These are phyloP conservation scores for Stagonosporopsis cucurbitacearum DNA, from an alignment of 2,329 filamentous ascomycete genomes.

Conservation along the genomic window DNA sequence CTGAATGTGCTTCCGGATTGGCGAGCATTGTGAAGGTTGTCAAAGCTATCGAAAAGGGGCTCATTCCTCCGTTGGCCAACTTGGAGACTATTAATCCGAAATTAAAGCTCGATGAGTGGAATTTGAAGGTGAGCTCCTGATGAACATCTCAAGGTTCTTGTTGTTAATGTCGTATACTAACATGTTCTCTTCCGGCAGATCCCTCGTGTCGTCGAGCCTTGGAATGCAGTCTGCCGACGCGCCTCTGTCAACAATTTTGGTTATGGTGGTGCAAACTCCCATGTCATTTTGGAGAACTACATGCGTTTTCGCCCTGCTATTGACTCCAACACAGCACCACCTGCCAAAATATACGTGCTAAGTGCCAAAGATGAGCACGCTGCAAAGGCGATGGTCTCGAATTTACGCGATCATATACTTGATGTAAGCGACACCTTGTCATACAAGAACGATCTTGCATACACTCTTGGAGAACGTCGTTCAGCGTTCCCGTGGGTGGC, in stretches of 20 bases:
- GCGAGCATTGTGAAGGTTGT: slow-evolving; percentile 36
- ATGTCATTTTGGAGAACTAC: slow-evolving; percentile 17
- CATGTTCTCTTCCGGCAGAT: background rate
- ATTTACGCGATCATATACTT: background rate
- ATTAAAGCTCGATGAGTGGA: slow-evolving; percentile 12
- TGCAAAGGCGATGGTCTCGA: background rate
- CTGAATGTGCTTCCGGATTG: slow-evolving; percentile 33
- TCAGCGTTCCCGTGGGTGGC: slow-evolving; percentile 9
- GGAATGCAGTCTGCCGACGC: slow-evolving; percentile 2
- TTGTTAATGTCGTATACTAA: background rate
- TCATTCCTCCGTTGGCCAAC: slow-evolving; percentile 31
- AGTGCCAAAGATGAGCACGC: background rate
- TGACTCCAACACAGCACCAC: background rate
- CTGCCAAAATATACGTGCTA: background rate
- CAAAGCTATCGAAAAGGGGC: slow-evolving; percentile 30
- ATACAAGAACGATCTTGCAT: slow-evolving; percentile 11
- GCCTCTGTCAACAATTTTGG: slow-evolving; percentile 21
- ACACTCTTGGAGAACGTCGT: slow-evolving; percentile 16
- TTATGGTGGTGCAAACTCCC: slow-evolving; percentile 22
- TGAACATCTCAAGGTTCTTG: background rate
- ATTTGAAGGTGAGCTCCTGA: background rate
- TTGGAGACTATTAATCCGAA: slow-evolving; percentile 24
- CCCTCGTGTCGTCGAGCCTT: background rate
- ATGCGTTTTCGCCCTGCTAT: background rate
- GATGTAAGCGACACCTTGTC: background rate